A percentile compares a stretch with the other conserved stretches of the same genome.
Evolutionary conservation across 164 flowering plant genomes (phyloP).

Genomic region (Magnolia officinalis): DNA sequence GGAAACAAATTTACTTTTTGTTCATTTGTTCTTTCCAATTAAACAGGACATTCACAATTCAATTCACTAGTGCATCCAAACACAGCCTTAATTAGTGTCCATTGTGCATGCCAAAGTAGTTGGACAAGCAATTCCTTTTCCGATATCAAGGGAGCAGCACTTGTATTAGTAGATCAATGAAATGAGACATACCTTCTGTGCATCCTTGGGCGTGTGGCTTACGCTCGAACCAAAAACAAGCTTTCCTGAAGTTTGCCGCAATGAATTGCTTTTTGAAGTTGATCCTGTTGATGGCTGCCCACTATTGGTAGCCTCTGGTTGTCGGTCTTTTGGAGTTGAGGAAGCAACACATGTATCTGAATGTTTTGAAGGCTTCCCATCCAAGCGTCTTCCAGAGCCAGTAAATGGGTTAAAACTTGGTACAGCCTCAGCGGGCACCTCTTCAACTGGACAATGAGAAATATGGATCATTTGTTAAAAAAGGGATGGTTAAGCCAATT

Average conservation of each 20-base stretch:
- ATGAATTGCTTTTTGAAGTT: slow-evolving; percentile 36
- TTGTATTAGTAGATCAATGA: neutral
- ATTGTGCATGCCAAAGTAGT: neutral
- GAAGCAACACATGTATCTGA: slow-evolving; percentile 44
- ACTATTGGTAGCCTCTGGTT: slow-evolving; percentile 30
- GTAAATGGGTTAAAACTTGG: slow-evolving; percentile 80
- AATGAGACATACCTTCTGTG: slow-evolving; percentile 36
- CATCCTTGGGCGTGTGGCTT: slow-evolving; percentile 42
- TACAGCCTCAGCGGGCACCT: slow-evolving; percentile 47
- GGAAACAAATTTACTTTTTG: neutral
- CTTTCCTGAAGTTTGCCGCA: slow-evolving; percentile 79
- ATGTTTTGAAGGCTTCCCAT: slow-evolving; percentile 63
- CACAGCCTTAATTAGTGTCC: neutral
- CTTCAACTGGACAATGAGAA: slow-evolving; percentile 34
- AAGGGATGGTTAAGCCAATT: neutral
- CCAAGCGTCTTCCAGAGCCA: slow-evolving; percentile 81
- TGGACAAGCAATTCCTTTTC: neutral
- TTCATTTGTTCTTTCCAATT: neutral
- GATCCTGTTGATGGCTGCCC: slow-evolving; percentile 39
- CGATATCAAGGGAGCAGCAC: neutral
- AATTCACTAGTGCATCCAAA: neutral
- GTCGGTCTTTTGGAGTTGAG: slow-evolving; percentile 43
- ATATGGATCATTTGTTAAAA: neutral
- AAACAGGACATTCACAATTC: neutral
- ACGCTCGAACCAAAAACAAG: slow-evolving; percentile 84